Conservation (phyloP, 306 rosid genomes). For the Lathyrus aphaca region DNA sequence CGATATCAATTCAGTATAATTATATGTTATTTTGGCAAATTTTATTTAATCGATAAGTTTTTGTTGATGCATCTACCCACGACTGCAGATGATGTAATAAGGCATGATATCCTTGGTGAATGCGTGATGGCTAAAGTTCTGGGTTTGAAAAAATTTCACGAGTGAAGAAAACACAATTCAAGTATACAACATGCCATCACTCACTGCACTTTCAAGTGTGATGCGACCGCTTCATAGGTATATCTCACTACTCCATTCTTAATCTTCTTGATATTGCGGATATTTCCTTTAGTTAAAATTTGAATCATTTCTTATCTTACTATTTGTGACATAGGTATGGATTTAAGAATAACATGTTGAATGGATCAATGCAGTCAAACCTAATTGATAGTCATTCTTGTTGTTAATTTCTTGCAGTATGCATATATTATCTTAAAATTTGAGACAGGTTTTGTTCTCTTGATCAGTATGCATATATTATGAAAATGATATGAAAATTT, state of each 20-base stretch:
- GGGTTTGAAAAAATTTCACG: conserved; percentile 62
- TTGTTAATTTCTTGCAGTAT: no score
- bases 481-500: no score
- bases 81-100: conserved; percentile 62
- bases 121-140: conserved; percentile 70
- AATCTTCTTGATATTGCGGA: conserved; percentile 20
- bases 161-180: conserved; percentile 47
- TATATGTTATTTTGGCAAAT: background rate
- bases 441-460: no score
- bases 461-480: no score
- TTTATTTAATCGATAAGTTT: background rate
- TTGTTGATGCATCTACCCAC: background rate
- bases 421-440: no score
- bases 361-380: conserved; percentile 67
- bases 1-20: conserved; percentile 10
- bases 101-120: conserved; percentile 66
- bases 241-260: conserved; percentile 26
- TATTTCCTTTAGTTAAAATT: conserved; percentile 17
- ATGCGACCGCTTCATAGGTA: conserved; percentile 74
- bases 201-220: conserved; percentile 79
- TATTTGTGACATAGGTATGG: conserved; percentile 59
- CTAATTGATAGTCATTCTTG: conserved; percentile 33
- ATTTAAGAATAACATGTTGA: conserved; percentile 76
- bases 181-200: conserved; percentile 66
- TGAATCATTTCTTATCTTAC: conserved; percentile 1